These are phyloP conservation scores for Candida nanaspora DNA, from an alignment of 805 yeast genomes.

Conservation along the genomic window DNA sequence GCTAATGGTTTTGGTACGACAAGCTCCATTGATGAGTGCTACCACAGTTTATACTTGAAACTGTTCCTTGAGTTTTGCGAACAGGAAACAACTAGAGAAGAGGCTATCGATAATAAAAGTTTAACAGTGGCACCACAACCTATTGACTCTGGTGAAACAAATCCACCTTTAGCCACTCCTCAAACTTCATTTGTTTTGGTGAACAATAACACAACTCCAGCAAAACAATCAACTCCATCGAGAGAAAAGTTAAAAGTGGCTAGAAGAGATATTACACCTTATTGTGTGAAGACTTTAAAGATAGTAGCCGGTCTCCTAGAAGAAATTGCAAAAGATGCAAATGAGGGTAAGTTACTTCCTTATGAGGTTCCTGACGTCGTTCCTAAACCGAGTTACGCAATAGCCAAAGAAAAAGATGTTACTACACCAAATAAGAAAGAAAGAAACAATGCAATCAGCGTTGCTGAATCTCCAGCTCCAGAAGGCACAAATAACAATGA, in stretches of 20 bases:
- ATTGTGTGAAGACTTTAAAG: slow-evolving; percentile 20
- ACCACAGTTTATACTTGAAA: slow-evolving; percentile 51
- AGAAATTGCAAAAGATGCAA: slow-evolving; percentile 13
- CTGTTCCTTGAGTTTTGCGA: slow-evolving; percentile 27
- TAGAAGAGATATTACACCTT: slow-evolving; percentile 38
- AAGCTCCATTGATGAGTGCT: slow-evolving; percentile 65
- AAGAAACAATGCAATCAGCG: too few relatives aligned
- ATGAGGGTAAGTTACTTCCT: slow-evolving; percentile 15
- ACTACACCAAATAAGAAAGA: background rate
- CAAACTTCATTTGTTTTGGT: too few relatives aligned
- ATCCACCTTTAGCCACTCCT: too few relatives aligned
- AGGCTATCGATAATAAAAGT: background rate
- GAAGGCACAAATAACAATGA: too few relatives aligned
- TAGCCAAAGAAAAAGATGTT: background rate
- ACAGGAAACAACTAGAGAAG: background rate
- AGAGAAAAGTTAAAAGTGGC: slow-evolving; percentile 37
- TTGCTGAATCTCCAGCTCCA: too few relatives aligned
- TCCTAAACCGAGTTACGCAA: background rate
- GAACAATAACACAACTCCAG: too few relatives aligned
- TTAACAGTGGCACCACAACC: background rate
- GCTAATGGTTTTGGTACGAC: slow-evolving; percentile 82
- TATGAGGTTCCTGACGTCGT: slow-evolving; percentile 9
- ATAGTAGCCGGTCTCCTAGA: slow-evolving; percentile 14
- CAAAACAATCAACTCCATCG: slow-evolving; percentile 12
- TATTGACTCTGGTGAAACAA: too few relatives aligned